Evolutionary conservation across 2,329 filamentous ascomycete species (phyloP).

Genomic region (Colletotrichum karsti): DNA sequence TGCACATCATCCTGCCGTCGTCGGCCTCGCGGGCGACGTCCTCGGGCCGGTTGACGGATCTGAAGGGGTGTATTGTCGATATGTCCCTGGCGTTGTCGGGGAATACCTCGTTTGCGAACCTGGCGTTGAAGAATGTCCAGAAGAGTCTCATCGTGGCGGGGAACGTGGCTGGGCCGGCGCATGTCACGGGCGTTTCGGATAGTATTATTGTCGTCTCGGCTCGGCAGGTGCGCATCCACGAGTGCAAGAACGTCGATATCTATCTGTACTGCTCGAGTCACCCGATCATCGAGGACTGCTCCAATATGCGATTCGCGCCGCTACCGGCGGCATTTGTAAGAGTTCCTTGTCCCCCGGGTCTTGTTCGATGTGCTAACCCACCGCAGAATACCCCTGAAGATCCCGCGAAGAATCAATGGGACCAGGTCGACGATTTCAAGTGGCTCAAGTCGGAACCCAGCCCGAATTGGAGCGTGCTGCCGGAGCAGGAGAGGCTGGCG

Average conservation of each 20-base stretch:
- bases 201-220: slow-evolving; percentile 82
- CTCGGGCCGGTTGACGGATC: slow-evolving; percentile 75
- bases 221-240: slow-evolving; percentile 93
- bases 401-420: slow-evolving; percentile 74
- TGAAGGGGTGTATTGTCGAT: slow-evolving; percentile 79
- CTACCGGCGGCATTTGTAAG: slow-evolving; percentile 76
- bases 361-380: background rate
- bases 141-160: slow-evolving; percentile 81
- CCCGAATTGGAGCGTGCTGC: slow-evolving; percentile 85
- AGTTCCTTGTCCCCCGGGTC: rapidly evolving
- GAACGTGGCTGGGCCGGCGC: slow-evolving; percentile 79
- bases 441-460: slow-evolving; percentile 89
- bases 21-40: slow-evolving; percentile 76
- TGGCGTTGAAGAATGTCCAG: slow-evolving; percentile 73
- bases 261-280: slow-evolving; percentile 85
- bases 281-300: slow-evolving; percentile 94
- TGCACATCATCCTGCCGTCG: slow-evolving; percentile 80
- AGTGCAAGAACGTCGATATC: slow-evolving; percentile 81
- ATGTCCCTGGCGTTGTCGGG: slow-evolving; percentile 72
- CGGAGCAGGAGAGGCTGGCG: slow-evolving; percentile 64
- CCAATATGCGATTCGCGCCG: slow-evolving; percentile 79
- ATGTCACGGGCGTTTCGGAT: slow-evolving; percentile 79
- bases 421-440: slow-evolving; percentile 96
- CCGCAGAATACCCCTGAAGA: slow-evolving; percentile 36
- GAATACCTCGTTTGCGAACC: slow-evolving; percentile 73